Base-by-base conservation (phyloP, 2,329 filamentous ascomycete species). In the Claviceps cyperi region DNA sequence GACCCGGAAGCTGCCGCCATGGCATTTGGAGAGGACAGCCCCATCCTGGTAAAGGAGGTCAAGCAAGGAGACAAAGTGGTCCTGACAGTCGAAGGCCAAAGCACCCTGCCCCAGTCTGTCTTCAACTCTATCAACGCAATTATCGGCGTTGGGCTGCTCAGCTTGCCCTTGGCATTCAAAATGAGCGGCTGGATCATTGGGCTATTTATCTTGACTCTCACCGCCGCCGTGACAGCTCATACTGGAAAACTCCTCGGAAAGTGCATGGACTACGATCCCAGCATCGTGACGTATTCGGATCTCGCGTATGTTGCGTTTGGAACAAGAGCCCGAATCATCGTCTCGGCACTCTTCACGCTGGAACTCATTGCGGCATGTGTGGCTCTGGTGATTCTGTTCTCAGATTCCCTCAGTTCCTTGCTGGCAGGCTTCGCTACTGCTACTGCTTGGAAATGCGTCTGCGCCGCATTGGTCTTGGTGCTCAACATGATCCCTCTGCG, bases 111-210 rank as follows among this genome's bases (percentile, higher is more conserved):
- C 0, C 91, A 97, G 69, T 97, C 91, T 6, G 78, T 96, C 54
- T 94, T 97, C 73, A 98, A 98, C 67, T 94, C 88, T 3, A 91
- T 91, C 63, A 95, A 95, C 55, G 87, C 94, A 47, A 71, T 96
- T 52, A 91, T 96, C 53, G 90, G 90, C 15, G 83, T 98, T 32
- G 91, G 91, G 1, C 70, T 98, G 32, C 74, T 98, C 47, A 94
- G 87, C 65, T 71, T 98, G 49, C 92, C 91, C 5, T 76, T 97
- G 61, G 91, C 86, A 5, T 73, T 97, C 59, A 87, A 83, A 59
- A 89, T 94, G 64, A 82, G 86, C 13, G 91, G 89, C 47, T 95
- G 90, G 90, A 66, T 95, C 40, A 78, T 88, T 53, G 92, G 92
- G 48, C 74, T 94, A 60, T 54, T 75, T 41, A 84, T 92, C 55